Percentiles rank a stretch among this genome's conserved stretches.
Conservation (phyloP, 371 early-diverging fungal genomes). For the Haplosporangium sp. region DNA sequence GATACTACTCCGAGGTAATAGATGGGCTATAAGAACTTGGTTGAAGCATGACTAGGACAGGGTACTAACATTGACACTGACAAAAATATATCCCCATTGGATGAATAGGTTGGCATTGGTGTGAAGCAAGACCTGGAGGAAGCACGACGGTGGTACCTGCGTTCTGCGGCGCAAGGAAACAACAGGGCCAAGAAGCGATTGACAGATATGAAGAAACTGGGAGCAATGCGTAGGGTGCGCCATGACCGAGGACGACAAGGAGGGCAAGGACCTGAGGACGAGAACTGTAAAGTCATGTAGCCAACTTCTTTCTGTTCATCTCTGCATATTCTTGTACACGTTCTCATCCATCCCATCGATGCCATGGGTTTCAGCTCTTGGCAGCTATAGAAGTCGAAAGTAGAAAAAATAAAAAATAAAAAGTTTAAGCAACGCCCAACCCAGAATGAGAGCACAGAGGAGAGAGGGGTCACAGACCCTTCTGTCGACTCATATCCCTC, state of each 20-base stretch:
- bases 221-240: conserved; percentile 54
- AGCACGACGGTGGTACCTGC: conserved; percentile 82
- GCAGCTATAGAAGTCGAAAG: neutral
- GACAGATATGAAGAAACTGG: conserved; percentile 76
- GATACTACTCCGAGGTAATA: conserved; percentile 80
- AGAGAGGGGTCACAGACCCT: too few relatives aligned
- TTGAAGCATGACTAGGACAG: neutral
- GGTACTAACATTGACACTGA: neutral
- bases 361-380: conserved; percentile 33
- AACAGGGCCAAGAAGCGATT: conserved; percentile 78
- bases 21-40: neutral
- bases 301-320: too few relatives aligned
- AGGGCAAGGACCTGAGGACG: conserved; percentile 39
- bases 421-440: too few relatives aligned
- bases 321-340: neutral
- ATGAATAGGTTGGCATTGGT: conserved; percentile 74
- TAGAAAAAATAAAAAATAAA: too few relatives aligned
- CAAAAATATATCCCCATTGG: neutral
- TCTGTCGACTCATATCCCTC: too few relatives aligned
- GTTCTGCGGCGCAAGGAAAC: conserved; percentile 82
- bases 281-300: conserved; percentile 53
- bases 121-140: conserved; percentile 74
- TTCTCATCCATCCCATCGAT: neutral
- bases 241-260: conserved; percentile 40
- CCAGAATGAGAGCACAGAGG: too few relatives aligned